Base-by-base conservation (phyloP, 768 basidiomycete genomes). In the Suillus hirtellus region DNA sequence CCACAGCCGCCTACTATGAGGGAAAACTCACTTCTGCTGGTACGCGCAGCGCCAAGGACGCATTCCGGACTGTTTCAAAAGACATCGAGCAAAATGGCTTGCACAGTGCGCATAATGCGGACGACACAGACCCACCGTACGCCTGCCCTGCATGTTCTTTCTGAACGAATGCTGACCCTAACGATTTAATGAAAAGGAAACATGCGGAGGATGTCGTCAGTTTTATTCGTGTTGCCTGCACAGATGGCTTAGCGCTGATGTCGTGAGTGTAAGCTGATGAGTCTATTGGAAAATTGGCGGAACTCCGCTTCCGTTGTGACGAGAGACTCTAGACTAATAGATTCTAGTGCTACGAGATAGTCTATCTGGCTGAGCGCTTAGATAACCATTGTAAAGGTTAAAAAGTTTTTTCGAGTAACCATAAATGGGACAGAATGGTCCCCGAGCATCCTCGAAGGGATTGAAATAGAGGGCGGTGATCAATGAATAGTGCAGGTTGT, bases 21-120 rank as follows among this genome's bases (percentile, higher is more conserved):
- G 74, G 69, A 7, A 86, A 86, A 69, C 77, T 90, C 42, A 69
- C 71, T 2, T 72, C 75, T 40, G 78, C 78, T 6, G 77, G 77
- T 12, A 76, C 76, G 11, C 78, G 75, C 52, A 84, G 81, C 11
- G 85, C 86, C n/a, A 82, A 78, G 65, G 77, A 80, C 46, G 85
- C 86, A 1, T 77, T 91, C 75, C 79, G 78, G n/a, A 70, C 81
- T 8, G 80, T 91, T n/a, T 80, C 83, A 38, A 75, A 77, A 64
- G 84, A 88, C 44, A 83, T 90, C 27, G 89, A 90, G 63, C 77
- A 76, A 61, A 82, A 89, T 66, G 89, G 89, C 0, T 69, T 89
- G 59, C 79, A 83, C 49, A 78, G 74, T 11, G 71, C 72, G 68
- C 78, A 66, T 6, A 73, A 75, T 27, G 50, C 69, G 58, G 67